phyloP scores from a whole-genome alignment of 192 early-diverging fungal genomes.

The Allomyces javanicus region DNA sequence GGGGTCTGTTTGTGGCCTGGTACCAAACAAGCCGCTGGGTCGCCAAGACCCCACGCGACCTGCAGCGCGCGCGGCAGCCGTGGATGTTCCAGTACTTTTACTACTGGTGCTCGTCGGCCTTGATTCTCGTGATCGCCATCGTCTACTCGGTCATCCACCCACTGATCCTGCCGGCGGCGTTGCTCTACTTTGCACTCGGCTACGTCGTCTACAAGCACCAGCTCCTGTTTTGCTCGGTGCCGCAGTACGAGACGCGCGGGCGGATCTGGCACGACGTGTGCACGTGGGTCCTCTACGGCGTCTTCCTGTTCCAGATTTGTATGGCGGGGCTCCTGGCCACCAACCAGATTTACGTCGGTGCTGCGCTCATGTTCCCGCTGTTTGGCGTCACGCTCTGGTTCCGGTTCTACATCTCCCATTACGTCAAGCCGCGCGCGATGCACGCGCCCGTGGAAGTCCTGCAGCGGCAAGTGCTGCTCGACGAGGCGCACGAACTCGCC shows the following conservation, averaged over 20 bases:
- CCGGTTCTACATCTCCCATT: constrained; percentile 12
- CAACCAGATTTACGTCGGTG: constrained; percentile 17
- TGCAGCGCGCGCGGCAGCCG: background rate
- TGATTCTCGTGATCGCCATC: constrained; percentile 37
- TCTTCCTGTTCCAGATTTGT: constrained; percentile 33
- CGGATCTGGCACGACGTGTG: constrained; percentile 28
- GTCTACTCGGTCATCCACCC: constrained; percentile 38
- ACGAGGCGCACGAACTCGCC: background rate
- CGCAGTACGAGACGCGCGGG: constrained; percentile 35
- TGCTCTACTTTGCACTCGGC: constrained; percentile 29
- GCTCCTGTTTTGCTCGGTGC: constrained; percentile 36
- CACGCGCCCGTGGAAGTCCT: background rate
- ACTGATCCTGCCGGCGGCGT: constrained; percentile 29
- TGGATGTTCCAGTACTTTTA: background rate
- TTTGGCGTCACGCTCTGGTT: constrained; percentile 23
- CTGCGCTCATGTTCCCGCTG: constrained; percentile 19
- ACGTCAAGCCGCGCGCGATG: background rate
- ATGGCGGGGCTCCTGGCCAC: constrained; percentile 33
- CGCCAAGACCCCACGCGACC: no score
- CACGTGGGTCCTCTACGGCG: constrained; percentile 31
- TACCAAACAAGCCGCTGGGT: no score
- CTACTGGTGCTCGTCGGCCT: background rate
- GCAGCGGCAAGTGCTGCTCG: background rate
- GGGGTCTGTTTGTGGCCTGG: no score
- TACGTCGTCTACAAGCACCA: constrained; percentile 38